phyloP scores from a whole-genome alignment of 257 asterid species.

The Solanum dulcamara region DNA sequence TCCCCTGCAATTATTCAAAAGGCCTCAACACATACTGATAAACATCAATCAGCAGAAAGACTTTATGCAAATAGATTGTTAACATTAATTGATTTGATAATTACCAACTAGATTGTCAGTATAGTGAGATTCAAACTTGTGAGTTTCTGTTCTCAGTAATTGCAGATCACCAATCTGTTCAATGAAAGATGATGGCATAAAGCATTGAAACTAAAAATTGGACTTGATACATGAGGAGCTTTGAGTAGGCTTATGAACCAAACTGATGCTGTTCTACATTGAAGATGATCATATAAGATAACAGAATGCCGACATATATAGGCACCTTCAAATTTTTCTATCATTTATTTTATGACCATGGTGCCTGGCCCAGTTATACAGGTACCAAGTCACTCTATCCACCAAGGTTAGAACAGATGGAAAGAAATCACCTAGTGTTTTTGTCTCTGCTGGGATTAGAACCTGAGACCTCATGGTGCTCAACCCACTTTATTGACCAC shows the following conservation, averaged over 20 bases:
- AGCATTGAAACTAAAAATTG: background rate
- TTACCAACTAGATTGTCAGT: conserved; percentile 82
- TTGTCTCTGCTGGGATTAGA: background rate
- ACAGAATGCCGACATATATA: background rate
- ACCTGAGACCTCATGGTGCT: background rate
- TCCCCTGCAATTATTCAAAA: conserved; percentile 35
- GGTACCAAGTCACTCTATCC: background rate
- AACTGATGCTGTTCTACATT: background rate
- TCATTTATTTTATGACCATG: background rate
- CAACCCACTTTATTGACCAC: background rate
- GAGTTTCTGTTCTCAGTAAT: conserved; percentile 60
- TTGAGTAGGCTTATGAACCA: background rate
- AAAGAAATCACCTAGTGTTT: background rate
- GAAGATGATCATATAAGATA: background rate
- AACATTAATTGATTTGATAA: background rate
- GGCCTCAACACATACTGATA: background rate
- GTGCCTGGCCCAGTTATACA: background rate
- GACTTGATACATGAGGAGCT: background rate
- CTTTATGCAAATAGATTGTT: background rate
- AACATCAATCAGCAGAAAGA: background rate
- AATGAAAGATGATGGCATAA: conserved; percentile 1
- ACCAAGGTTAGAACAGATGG: background rate
- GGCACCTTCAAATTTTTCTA: background rate
- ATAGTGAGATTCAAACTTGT: conserved; percentile 89
- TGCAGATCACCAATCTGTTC: conserved; percentile 79